A percentile compares a stretch with the other conserved stretches of the same genome.
Conservation (phyloP, 805 yeast genomes). For the Candida suzukii region DNA sequence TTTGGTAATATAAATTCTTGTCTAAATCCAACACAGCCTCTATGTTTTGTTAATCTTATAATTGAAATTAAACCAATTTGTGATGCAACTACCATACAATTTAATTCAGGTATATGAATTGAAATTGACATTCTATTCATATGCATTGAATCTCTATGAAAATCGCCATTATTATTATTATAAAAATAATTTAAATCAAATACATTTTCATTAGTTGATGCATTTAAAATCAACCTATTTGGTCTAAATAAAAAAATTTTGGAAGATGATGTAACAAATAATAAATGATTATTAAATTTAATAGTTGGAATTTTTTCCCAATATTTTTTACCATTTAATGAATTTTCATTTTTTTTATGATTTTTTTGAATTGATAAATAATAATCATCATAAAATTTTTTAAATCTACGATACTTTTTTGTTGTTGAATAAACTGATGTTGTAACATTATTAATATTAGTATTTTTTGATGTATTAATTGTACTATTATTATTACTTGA, state of each 20-base stretch:
- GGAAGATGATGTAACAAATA: conserved; percentile 37
- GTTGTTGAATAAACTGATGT: conserved; percentile 5
- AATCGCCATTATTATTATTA: conserved; percentile 28
- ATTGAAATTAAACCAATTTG: conserved; percentile 37
- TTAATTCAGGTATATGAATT: conserved; percentile 30
- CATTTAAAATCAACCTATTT: conserved; percentile 39
- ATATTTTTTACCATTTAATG: conserved; percentile 20
- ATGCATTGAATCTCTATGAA: conserved; percentile 3
- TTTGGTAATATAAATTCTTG: conserved; percentile 40
- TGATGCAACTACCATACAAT: conserved; percentile 33
- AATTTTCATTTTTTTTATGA: conserved; percentile 11
- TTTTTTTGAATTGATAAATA: conserved; percentile 16
- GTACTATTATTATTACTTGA: background rate
- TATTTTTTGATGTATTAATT: too few species aligned
- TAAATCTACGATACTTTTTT: conserved; percentile 20
- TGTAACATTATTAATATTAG: background rate
- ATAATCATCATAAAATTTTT: conserved; percentile 23
- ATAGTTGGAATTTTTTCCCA: conserved; percentile 18
- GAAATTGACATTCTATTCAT: conserved; percentile 23
- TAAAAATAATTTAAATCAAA: background rate
- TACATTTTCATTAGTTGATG: conserved; percentile 28
- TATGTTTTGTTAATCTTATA: conserved; percentile 32
- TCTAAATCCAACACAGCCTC: conserved; percentile 35
- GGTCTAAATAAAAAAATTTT: conserved; percentile 38
- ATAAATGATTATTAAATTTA: conserved; percentile 21